Evolutionary conservation across 371 early-diverging fungal genomes (phyloP), one percentile per base, ranked within the genome.

Genomic region (Mucor saturninus): DNA sequence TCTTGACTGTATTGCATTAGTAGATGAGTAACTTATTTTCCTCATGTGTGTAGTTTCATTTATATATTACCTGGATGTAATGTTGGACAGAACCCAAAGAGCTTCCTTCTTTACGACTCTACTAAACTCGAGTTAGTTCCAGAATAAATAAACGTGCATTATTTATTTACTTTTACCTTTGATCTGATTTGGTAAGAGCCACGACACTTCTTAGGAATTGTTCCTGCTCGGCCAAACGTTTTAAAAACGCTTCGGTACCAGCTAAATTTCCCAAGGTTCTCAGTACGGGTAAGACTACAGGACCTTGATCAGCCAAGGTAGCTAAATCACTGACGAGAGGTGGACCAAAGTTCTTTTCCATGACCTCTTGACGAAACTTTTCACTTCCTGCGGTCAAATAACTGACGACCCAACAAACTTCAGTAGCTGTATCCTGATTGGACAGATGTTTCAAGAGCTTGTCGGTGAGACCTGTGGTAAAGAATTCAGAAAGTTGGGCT

Each of bases 21-120:
- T 21, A 21, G 21, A 26, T 38, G 32, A 35, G 59, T 50, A 73
- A 13, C 2, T 59, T 28, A 56, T 59, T 32, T 10, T 4, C n/a
- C n/a, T 8, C 43, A 2, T 9, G 7, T 8, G 28, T 39, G 10
- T 14, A 26, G 1, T 56, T 2, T 14, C 0, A 2, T 31, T 5
- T 46, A 21, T 26, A 29, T 3, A 21, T 67, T 77, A 84, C 75
- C 77, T 78, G 10, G 91, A 87, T 0, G 92, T 91, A 39, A 91
- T 79, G 61, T 89, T 89, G 10, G 89, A 88, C 53, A 92, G 66
- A 4, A 89, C 82, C 91, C 91, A 90, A 35, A 91, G 77, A 3
- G 86, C 78, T 67, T 92, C 92, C 59, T 90, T 92, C 65, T 87
- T 86, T 31, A 91, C 81, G 2, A 86, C 83, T 39, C 90, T 84